Conservation (phyloP, 2,329 filamentous ascomycete genomes). For the Nemania sp. region DNA sequence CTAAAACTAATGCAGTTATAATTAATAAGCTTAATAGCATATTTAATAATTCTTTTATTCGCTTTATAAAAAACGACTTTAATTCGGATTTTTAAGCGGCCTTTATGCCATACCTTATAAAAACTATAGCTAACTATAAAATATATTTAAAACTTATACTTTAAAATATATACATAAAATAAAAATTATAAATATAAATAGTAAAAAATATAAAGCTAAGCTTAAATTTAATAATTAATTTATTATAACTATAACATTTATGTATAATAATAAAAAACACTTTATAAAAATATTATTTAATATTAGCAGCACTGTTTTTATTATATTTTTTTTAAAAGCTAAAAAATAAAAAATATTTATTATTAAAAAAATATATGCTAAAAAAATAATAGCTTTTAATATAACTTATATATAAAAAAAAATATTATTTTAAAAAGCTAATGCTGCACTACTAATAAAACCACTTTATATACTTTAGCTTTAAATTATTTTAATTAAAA, state of each 20-base stretch:
- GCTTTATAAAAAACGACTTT: too few species aligned
- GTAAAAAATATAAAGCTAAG: background rate
- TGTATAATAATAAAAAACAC: too few species aligned
- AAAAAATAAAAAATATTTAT: conserved; percentile 4
- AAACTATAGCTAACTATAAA: background rate
- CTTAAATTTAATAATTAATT: background rate
- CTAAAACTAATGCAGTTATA: too few species aligned
- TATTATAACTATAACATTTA: too few species aligned
- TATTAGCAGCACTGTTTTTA: too few species aligned
- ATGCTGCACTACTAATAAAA: background rate
- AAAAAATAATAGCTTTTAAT: background rate
- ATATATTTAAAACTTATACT: background rate
- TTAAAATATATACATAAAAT: background rate
- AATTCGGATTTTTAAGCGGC: too few species aligned
- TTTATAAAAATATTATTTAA: too few species aligned
- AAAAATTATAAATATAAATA: background rate
- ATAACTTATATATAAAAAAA: background rate
- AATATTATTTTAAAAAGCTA: background rate
- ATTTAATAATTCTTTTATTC: too few species aligned
- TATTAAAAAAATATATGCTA: background rate
- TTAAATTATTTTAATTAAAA: background rate
- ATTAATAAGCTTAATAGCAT: too few species aligned
- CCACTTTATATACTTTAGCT: background rate
- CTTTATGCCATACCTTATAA: too few species aligned
- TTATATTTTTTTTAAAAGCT: background rate